phyloP scores from a whole-genome alignment of 192 early-diverging fungal genomes.

The Haplosporangium gracile region DNA sequence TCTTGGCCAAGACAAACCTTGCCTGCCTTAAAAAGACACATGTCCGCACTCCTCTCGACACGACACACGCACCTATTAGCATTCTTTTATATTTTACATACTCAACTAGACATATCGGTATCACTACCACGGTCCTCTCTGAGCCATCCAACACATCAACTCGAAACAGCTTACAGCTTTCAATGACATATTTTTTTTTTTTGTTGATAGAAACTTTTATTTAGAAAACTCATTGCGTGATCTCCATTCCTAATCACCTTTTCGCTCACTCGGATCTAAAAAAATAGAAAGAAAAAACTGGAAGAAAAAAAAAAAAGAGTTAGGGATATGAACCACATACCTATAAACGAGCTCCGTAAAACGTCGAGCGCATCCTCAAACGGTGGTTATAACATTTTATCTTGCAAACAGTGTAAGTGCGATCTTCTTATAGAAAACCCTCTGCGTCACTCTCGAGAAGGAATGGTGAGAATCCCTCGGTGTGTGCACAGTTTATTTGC shows the following conservation, averaged over 20 bases:
- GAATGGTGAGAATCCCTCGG: constrained; percentile 53
- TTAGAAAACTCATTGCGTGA: neutral
- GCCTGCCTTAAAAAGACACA: no score
- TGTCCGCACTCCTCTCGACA: no score
- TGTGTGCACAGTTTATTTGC: constrained; percentile 60
- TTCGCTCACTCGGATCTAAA: neutral
- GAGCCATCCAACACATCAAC: no score
- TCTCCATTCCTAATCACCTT: neutral
- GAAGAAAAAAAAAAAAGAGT: neutral
- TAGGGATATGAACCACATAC: constrained; percentile 49
- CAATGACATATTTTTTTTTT: neutral
- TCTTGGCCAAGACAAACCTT: no score
- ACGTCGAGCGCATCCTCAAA: constrained; percentile 58
- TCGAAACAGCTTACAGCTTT: neutral
- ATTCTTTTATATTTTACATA: no score
- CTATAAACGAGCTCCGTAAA: constrained; percentile 56
- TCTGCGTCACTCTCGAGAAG: constrained; percentile 58
- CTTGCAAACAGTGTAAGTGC: constrained; percentile 58
- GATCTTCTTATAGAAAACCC: constrained; percentile 53
- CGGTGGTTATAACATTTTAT: constrained; percentile 38
- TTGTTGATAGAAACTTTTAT: neutral
- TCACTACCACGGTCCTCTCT: no score
- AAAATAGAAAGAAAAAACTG: neutral
- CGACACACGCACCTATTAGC: no score
- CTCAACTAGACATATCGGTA: no score